phyloP scores from a whole-genome alignment of 495 filamentous ascomycete species.

The Aspergillus ellipticus region DNA sequence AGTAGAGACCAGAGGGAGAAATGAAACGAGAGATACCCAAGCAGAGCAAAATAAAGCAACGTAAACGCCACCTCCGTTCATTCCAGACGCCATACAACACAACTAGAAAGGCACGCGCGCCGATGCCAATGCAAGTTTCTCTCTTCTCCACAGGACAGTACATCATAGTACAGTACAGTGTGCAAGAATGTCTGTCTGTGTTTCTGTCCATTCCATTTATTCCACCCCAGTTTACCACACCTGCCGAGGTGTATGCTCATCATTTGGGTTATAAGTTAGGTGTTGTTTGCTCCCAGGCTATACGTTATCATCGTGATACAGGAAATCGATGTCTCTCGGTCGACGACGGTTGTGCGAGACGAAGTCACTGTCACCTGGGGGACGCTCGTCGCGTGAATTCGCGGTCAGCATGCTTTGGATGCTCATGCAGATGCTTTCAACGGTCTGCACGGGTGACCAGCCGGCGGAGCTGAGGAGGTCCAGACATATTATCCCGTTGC shows the following conservation, averaged over 20 bases:
- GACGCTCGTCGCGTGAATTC: constrained; percentile 84
- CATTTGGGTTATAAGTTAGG: neutral
- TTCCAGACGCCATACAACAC: too few relatives aligned
- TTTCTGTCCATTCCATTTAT: too few relatives aligned
- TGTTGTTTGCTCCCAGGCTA: neutral
- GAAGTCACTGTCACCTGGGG: constrained; percentile 82
- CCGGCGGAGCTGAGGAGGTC: constrained; percentile 84
- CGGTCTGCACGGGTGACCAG: constrained; percentile 95
- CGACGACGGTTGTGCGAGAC: constrained; percentile 71
- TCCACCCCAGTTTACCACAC: too few relatives aligned
- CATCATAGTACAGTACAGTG: too few relatives aligned
- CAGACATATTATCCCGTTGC: constrained; percentile 96
- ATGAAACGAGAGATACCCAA: too few relatives aligned
- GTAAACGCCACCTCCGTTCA: too few relatives aligned
- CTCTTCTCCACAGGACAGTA: too few relatives aligned
- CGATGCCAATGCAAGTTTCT: too few relatives aligned
- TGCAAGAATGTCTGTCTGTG: neutral
- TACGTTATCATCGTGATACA: constrained; percentile 82
- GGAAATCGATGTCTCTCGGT: constrained; percentile 81
- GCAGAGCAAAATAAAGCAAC: too few relatives aligned
- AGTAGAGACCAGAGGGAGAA: too few relatives aligned
- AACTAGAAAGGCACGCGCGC: too few relatives aligned
- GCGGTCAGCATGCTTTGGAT: constrained; percentile 97
- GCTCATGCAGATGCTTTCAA: constrained; percentile 95
- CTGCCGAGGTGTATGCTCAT: too few relatives aligned